Base-by-base conservation (phyloP, 768 basidiomycete species). In the Lactarius vividus region DNA sequence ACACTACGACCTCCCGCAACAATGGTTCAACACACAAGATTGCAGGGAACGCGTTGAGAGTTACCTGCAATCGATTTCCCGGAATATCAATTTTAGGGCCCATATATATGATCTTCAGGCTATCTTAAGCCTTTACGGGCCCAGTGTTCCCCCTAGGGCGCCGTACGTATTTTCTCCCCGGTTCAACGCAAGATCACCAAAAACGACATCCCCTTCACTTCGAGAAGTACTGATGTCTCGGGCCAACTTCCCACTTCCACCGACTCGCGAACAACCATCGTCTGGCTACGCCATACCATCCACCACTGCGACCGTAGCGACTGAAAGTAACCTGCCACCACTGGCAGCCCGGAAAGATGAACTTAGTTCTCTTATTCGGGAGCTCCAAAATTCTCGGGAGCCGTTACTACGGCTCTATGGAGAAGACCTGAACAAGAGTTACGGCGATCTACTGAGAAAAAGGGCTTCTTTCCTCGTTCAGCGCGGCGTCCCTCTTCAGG, bases 351-450 rank as follows among this genome's bases (percentile, higher is more conserved):
- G 44, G 31, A 9, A 15, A 4, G 35, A 39, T 16, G n/a, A 18
- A 23, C 44, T 65, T 5, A 6, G 29, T 16, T 9, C 2, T 7
- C 52, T 65, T 8, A 61, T 65, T 10, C 13, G 39, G 5, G 64
- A 65, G 46, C n/a, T 61, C 15, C 54, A 2, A 46, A 1, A 6
- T 23, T 61, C 64, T 44, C 44, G 8, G 15, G 37, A 29, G 13
- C n/a, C 11, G 16, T 42, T 57, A 31, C 28, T 61, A 31, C 54
- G 10, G 6, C 55, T 56, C 1, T 65, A 65, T 18, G 64, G 64
- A 57, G 53, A 49, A n/a, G 64, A 61, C 6, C 40, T 65, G 35
- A 3, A 40, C 18, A 57, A 18, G 20, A 65, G 64, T 28, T 11
- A 49, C 11, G 18, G 1, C 0, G 44, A 13, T 15, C 42, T 4